phyloP scores from a whole-genome alignment of 176 grass and related monocot genomes.

The Echinochloa phyllopogon region DNA sequence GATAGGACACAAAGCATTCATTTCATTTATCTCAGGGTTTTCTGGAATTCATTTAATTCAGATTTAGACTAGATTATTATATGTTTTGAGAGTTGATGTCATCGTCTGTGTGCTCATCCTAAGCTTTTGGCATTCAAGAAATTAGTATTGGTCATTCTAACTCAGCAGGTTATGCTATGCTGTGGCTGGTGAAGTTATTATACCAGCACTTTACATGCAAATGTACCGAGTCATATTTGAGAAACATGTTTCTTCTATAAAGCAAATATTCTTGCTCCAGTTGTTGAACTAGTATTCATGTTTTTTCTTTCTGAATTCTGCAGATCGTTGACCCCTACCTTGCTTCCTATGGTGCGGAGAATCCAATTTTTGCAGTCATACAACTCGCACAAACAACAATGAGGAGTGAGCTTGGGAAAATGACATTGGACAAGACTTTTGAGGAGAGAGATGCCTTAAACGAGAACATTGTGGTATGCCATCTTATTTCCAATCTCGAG shows the following conservation, averaged over 20 bases:
- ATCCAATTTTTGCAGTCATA: slow-evolving; percentile 84
- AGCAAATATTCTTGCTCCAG: neutral
- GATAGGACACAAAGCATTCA: neutral
- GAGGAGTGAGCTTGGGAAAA: slow-evolving; percentile 95
- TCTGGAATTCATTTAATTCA: neutral
- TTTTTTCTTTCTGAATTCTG: slow-evolving; percentile 12
- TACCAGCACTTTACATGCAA: neutral
- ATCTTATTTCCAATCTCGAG: neutral
- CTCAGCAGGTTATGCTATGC: neutral
- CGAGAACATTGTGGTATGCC: slow-evolving; percentile 80
- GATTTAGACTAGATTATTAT: neutral
- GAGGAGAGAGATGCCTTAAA: slow-evolving; percentile 84
- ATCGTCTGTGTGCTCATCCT: neutral
- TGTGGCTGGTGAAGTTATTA: neutral
- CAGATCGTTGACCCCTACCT: slow-evolving; percentile 89
- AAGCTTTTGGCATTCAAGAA: neutral
- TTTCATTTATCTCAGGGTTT: neutral
- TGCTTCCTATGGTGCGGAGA: slow-evolving; percentile 85
- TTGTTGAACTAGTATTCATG: neutral
- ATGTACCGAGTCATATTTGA: neutral
- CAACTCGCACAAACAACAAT: slow-evolving; percentile 90
- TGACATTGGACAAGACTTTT: slow-evolving; percentile 91
- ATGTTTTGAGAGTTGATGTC: neutral
- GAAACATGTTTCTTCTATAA: neutral
- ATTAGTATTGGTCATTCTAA: neutral